phyloP scores from a whole-genome alignment of 225 moss, liverwort and hornwort genomes.

The Physcomitrium patens region DNA sequence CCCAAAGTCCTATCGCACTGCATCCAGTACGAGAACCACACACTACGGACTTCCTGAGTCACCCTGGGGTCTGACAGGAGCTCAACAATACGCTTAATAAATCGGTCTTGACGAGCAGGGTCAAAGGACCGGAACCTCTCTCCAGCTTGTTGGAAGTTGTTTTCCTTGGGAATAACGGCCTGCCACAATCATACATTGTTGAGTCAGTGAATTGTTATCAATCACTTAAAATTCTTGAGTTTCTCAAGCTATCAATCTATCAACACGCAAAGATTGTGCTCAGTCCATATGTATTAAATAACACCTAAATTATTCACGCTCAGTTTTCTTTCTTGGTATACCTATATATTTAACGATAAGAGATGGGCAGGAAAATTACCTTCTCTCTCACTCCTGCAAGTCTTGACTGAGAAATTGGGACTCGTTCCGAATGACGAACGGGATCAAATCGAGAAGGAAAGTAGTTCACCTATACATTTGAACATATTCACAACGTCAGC shows the following conservation, averaged over 20 bases:
- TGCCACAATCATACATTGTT: conserved; percentile 24
- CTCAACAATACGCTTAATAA: conserved; percentile 55
- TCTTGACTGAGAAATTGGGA: conserved; percentile 42
- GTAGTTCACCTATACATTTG: conserved; percentile 57
- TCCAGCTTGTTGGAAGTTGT: conserved; percentile 79
- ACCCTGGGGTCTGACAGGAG: conserved; percentile 63
- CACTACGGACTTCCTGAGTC: conserved; percentile 65
- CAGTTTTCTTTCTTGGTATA: background rate
- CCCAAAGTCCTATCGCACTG: conserved; percentile 53
- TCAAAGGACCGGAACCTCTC: conserved; percentile 64
- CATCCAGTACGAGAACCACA: conserved; percentile 57
- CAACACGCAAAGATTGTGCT: background rate
- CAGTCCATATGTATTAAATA: too few species aligned
- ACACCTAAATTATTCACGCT: background rate
- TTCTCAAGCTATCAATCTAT: too few species aligned
- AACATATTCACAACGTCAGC: conserved; percentile 4
- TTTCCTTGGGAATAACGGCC: conserved; percentile 68
- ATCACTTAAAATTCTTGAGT: background rate
- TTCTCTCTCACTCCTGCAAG: conserved; percentile 62
- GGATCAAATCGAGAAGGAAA: conserved; percentile 75
- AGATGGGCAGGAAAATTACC: conserved; percentile 27
- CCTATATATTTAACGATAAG: too few species aligned
- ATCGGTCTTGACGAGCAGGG: conserved; percentile 67
- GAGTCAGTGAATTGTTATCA: background rate
- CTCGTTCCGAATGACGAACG: conserved; percentile 60